These are phyloP conservation scores for Dioscorea alata DNA, from an alignment of 106 monocot species.

Conservation along the genomic window DNA sequence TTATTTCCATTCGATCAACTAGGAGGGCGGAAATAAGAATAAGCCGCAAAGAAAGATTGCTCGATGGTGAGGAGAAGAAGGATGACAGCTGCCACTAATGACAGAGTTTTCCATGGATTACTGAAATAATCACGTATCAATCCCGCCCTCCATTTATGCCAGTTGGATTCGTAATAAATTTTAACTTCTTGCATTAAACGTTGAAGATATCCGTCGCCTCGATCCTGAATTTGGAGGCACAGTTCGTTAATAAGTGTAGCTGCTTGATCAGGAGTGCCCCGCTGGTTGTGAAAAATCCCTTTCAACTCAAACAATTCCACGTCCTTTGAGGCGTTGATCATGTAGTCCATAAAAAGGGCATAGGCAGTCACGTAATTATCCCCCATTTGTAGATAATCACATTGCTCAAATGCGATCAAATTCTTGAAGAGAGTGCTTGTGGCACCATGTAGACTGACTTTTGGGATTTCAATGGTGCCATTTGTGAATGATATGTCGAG, in stretches of 20 bases:
- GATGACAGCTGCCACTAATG: neutral
- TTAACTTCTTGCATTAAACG: neutral
- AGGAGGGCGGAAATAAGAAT: neutral
- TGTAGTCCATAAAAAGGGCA: conserved; percentile 21
- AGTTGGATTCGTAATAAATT: neutral
- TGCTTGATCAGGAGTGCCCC: neutral
- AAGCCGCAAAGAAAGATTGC: neutral
- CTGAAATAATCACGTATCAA: neutral
- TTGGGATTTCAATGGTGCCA: conserved; percentile 22
- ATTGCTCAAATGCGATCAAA: conserved; percentile 40
- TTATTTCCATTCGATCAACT: too few species aligned
- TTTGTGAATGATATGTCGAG: conserved; percentile 16
- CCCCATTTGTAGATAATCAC: neutral
- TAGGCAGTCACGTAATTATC: conserved; percentile 16
- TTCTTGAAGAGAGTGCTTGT: conserved; percentile 11
- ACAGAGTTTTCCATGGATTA: neutral
- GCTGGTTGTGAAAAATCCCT: neutral
- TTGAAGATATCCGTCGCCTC: neutral
- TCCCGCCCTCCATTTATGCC: neutral
- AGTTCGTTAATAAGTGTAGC: neutral
- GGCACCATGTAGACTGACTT: conserved; percentile 5
- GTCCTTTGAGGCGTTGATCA: neutral
- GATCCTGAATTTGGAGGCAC: too few species aligned
- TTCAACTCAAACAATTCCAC: neutral
- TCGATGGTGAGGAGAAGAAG: neutral